Evolutionary conservation across 129 eudicot species (phyloP).

Genomic region (Saposhnikovia divaricata): DNA sequence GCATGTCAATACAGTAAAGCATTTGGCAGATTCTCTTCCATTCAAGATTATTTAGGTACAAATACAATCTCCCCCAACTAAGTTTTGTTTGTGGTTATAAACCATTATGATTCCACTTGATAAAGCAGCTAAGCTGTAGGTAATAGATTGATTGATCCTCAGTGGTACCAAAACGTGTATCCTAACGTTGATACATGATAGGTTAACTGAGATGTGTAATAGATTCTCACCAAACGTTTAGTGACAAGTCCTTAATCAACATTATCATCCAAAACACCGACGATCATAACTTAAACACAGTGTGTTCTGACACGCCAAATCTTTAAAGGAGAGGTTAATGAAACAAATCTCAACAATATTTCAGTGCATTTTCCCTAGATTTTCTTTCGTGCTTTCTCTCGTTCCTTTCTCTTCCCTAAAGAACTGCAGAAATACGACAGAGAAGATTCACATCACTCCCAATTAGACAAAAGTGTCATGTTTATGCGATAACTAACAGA

Average conservation of each 20-base stretch:
- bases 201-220: not conserved
- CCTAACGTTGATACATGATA: slow-evolving; percentile 1
- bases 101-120: not conserved
- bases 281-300: not conserved
- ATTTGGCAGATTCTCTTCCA: slow-evolving; percentile 1
- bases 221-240: not conserved
- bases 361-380: too few species aligned
- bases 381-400: not conserved
- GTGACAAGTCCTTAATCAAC: not conserved
- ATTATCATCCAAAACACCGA: not conserved
- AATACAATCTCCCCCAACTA: not conserved
- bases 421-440: not conserved
- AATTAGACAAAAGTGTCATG: not conserved
- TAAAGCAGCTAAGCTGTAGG: not conserved
- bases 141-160: not conserved
- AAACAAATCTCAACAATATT: too few species aligned
- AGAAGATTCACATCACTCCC: not conserved
- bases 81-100: not conserved
- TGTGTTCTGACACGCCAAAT: too few species aligned
- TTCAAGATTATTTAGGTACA: not conserved
- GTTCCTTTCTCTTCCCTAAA: not conserved
- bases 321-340: too few species aligned
- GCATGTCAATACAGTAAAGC: not conserved
- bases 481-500: not conserved
- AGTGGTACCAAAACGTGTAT: not conserved